Base-by-base conservation (phyloP, 352 stramenopile species). In the Phytophthora pini region DNA sequence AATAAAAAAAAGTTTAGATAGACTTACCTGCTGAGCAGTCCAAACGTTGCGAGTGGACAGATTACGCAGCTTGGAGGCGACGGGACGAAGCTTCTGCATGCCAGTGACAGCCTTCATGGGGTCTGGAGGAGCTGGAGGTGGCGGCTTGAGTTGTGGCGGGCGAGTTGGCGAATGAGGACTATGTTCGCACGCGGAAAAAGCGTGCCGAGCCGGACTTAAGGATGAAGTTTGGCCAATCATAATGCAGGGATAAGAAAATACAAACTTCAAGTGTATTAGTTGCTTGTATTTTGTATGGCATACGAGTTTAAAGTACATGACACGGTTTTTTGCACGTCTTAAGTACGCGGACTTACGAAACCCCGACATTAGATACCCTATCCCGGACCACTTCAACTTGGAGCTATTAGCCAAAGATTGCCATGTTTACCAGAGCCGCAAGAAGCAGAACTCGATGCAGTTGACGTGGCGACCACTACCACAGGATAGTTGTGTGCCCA, bases 11-110 rank as follows among this genome's bases (percentile, higher is more conserved):
- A 12, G 7, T 26, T 26, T 3, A 22, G 7, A 5, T 22, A 9
- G n/a, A 20, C 9, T 27, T 50, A 84, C 76, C 70, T 84, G 65
- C 47, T 86, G 77, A 1, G 77, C 61, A 6, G 77, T 83, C 61
- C 65, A 76, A 36, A 76, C 64, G 47, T 45, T 79, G 58, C 77
- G 77, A 41, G 48, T 71, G 2, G 57, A 56, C 34, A 46, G 26
- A 13, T 39, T 31, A 36, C 54, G 62, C 8, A 73, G 46, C 56
- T 65, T 74, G 39, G 52, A 38, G 24, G 31, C 52, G 9, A 64
- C 36, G 34, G 55, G 59, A 11, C 48, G 61, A 26, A 68, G 59
- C 36, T 59, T 56, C 26, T 60, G 59, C 24, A 68, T 51, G 27
- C 36, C 13, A 36, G 22, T 40, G 58, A 68, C 2, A 29, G 61